A percentile compares a stretch with the other conserved stretches of the same genome.
phyloP scores from a whole-genome alignment of 129 eudicot genomes.

The Escallonia rubra region DNA sequence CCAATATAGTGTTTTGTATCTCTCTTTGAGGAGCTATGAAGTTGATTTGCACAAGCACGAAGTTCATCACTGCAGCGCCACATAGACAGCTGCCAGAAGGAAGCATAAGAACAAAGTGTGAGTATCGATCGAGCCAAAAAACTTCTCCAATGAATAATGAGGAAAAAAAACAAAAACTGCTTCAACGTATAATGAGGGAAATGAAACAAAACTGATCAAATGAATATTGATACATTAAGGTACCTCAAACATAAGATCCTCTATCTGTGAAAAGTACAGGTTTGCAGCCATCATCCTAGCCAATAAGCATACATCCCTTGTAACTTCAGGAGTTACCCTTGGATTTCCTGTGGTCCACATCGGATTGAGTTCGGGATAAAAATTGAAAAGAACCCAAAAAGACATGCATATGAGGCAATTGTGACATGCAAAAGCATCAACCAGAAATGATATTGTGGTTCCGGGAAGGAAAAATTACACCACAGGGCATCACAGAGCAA shows the following conservation, averaged over 20 bases:
- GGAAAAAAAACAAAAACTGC: neutral
- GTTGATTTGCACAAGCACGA: slow-evolving; percentile 77
- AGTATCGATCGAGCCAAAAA: neutral
- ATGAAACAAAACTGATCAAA: neutral
- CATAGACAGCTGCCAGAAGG: slow-evolving; percentile 73
- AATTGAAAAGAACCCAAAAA: neutral
- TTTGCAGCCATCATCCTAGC: slow-evolving; percentile 99
- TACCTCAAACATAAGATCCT: slow-evolving; percentile 99
- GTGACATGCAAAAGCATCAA: neutral
- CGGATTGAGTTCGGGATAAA: neutral
- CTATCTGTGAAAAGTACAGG: slow-evolving; percentile 91
- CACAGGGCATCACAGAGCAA: too few relatives aligned
- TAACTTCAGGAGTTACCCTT: slow-evolving; percentile 96
- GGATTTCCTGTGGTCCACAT: slow-evolving; percentile 63
- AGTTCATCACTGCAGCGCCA: slow-evolving; percentile 99
- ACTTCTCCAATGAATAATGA: neutral
- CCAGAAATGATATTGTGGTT: too few relatives aligned
- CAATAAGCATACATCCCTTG: slow-evolving; percentile 91
- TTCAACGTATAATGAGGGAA: neutral
- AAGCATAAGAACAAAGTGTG: neutral
- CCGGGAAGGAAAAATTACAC: too few relatives aligned
- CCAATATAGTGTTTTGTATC: slow-evolving; percentile 99
- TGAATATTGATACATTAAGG: neutral
- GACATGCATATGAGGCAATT: neutral
- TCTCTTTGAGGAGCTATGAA: slow-evolving; percentile 65